Conservation (phyloP, 1,139 yeast species). For the Arxiozyma slooffiae region DNA sequence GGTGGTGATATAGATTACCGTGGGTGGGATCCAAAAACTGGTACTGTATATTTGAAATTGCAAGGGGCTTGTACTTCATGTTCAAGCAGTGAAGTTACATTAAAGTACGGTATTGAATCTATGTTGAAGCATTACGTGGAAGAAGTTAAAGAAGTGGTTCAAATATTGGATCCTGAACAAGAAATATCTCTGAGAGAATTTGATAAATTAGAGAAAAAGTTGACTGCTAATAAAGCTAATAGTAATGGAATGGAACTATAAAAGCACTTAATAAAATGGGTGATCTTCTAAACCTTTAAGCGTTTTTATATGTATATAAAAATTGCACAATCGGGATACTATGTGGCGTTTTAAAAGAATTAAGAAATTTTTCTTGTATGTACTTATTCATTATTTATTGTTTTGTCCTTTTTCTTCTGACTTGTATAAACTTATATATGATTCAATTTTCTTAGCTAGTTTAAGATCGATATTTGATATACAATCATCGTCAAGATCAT, state of each 20-base stretch:
- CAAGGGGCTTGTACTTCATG: conserved; percentile 78
- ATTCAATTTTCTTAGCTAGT: conserved; percentile 47
- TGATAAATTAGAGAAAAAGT: conserved; percentile 28
- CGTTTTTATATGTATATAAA: not conserved
- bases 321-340: not conserved
- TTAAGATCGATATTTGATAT: conserved; percentile 50
- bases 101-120: conserved; percentile 71
- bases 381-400: not conserved
- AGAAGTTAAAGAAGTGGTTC: conserved; percentile 62
- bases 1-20: conserved; percentile 79
- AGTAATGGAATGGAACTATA: not conserved
- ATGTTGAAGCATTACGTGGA: conserved; percentile 76
- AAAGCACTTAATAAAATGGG: not conserved
- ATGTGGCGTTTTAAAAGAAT: too few relatives aligned
- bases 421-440: conserved; percentile 25
- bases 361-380: not conserved
- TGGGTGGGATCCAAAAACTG: conserved; percentile 49
- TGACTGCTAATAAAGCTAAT: conserved; percentile 7
- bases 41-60: conserved; percentile 55
- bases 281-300: too few relatives aligned
- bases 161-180: conserved; percentile 41
- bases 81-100: conserved; percentile 64
- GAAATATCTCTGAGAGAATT: conserved; percentile 30
- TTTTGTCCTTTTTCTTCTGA: not conserved
- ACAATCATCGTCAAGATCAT: conserved; percentile 48